phyloP scores from a whole-genome alignment of 768 basidiomycete genomes.

The Lactifluus piperatus region DNA sequence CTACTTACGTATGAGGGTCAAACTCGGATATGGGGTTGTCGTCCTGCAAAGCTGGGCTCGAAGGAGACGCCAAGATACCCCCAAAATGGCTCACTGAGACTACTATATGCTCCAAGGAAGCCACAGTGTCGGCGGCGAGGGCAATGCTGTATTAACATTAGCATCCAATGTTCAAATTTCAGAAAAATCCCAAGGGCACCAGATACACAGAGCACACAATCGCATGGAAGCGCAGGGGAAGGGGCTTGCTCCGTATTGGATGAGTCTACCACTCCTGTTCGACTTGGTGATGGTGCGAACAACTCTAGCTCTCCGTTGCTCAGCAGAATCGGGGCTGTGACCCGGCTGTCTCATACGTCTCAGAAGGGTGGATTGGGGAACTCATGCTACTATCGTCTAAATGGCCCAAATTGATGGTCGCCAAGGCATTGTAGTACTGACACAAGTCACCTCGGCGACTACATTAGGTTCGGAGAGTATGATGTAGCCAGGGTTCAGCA shows the following conservation, averaged over 20 bases:
- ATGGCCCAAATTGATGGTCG: too few species aligned
- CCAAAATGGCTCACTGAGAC: neutral
- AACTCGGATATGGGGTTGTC: neutral
- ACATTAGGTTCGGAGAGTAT: neutral
- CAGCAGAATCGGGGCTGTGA: too few species aligned
- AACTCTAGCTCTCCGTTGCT: neutral
- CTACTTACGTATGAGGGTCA: too few species aligned
- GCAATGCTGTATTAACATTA: neutral
- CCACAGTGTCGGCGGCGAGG: neutral
- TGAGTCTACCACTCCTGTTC: neutral
- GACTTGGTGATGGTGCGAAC: neutral
- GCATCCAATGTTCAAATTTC: neutral
- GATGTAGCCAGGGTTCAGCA: neutral
- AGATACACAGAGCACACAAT: neutral
- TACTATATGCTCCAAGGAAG: neutral
- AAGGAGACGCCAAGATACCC: neutral
- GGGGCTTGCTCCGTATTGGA: neutral
- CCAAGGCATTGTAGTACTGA: too few species aligned
- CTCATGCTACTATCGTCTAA: neutral
- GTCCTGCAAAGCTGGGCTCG: neutral
- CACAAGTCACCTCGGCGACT: neutral
- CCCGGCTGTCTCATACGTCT: too few species aligned
- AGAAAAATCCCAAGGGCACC: constrained; percentile 1
- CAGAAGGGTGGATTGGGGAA: neutral
- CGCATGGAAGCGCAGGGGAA: neutral